A percentile compares a stretch with the other conserved stretches of the same genome.
These are phyloP conservation scores for Raffaelea arxii DNA, from an alignment of 2,329 filamentous ascomycete species.

Conservation along the genomic window DNA sequence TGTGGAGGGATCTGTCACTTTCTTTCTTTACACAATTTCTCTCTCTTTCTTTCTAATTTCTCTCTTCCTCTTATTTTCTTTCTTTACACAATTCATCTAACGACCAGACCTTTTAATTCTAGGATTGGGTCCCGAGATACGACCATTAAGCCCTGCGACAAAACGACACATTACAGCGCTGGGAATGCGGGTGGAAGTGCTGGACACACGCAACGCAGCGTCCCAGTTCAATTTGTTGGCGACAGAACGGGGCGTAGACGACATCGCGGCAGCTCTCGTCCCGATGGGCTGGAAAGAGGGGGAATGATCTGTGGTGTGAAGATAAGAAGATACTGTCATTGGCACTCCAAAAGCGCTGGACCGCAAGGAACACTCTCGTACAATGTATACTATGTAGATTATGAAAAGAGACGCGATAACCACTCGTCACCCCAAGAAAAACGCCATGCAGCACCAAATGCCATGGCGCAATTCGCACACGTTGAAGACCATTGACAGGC, in stretches of 20 bases:
- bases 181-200: conserved; percentile 77
- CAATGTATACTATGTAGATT: too few species aligned
- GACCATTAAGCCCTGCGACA: conserved; percentile 67
- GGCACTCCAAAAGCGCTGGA: too few species aligned
- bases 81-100: background rate
- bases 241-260: conserved; percentile 79
- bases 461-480: too few species aligned
- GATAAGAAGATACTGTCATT: too few species aligned
- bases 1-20: background rate
- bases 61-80: background rate
- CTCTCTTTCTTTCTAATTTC: background rate
- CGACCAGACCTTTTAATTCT: conserved; percentile 71
- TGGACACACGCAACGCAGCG: conserved; percentile 89
- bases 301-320: too few species aligned
- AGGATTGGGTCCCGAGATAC: conserved; percentile 69
- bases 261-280: conserved; percentile 80
- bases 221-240: conserved; percentile 91
- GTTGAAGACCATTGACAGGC: too few species aligned
- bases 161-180: conserved; percentile 62
- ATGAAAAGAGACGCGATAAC: too few species aligned
- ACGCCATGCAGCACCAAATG: too few species aligned
- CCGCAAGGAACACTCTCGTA: too few species aligned
- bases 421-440: too few species aligned
- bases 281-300: conserved; percentile 73
- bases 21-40: background rate